Evolutionary conservation across 1,284 basidiomycete genomes (phyloP), one percentile per base, ranked within the genome.

Genomic region (Acaromyces ingoldii): DNA sequence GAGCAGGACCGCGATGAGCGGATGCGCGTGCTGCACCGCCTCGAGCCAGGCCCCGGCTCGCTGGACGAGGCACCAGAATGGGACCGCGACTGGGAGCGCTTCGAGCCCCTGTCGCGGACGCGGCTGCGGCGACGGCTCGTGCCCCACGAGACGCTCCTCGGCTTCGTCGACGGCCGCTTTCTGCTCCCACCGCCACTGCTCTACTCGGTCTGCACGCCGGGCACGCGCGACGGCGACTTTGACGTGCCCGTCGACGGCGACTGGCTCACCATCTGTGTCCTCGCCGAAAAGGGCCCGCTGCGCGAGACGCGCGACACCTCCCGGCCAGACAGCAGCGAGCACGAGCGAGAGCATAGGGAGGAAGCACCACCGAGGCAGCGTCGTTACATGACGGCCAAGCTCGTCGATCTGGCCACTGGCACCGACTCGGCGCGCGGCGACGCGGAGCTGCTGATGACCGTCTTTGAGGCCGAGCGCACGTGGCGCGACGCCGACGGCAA

Each of bases 201-300:
- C 28, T 97, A 98, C 78, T 89, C 89, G 4, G 41, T 72, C 26
- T n/a, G 17, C 4, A n/a, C 34, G 24, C 42, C 42, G 4, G 42
- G 25, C 3, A 28, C 30, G 15, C 19, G 34, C 4, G 55, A 63
- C 40, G 65, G 65, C 24, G 85, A 85, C 13, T 92, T 91, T 75
- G 89, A 95, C 46, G 82, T 98, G 0, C 92, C 92, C 2, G 84
- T 97, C 3, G 82, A 84, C 4, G 88, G 88, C 1, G 93, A 97
- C 76, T 97, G 87, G 86, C 82, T 92, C 40, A 87, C 88, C 6
- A 87, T 93, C 48, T 89, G 87, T 1, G 42, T 28, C 15, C 19
- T 45, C 15, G 25, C 42, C 2, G 19, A n/a, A 4, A 45, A 28
- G 34, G 17, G n/a, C n/a, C n/a, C n/a, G n/a, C n/a, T n/a, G n/a